A percentile compares a stretch with the other conserved stretches of the same genome.
These are phyloP conservation scores for Didymella sp. DNA, from an alignment of 2,329 filamentous ascomycete species.

Conservation along the genomic window DNA sequence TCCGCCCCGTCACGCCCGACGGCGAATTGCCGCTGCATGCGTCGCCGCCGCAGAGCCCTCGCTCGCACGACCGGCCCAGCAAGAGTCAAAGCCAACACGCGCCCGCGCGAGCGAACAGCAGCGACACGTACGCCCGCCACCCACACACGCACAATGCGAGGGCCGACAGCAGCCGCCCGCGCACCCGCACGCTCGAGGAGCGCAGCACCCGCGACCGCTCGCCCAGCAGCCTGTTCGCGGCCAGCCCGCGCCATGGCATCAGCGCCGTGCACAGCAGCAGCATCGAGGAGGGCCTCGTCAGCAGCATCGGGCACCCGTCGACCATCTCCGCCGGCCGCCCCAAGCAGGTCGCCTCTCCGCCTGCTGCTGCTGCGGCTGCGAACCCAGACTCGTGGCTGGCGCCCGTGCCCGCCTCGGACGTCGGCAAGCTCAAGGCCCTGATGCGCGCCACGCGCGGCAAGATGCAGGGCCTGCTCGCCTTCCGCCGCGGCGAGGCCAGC, in stretches of 20 bases:
- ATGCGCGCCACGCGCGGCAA: constrained; percentile 80
- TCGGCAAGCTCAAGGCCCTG: constrained; percentile 73
- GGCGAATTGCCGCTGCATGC: constrained; percentile 18
- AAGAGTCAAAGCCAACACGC: too few relatives aligned
- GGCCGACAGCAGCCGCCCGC: constrained; percentile 59
- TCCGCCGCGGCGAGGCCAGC: constrained; percentile 66
- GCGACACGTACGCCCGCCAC: constrained; percentile 39
- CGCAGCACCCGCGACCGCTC: constrained; percentile 48
- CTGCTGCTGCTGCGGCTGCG: background rate
- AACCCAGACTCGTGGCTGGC: constrained; percentile 46
- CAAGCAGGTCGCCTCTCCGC: constrained; percentile 28
- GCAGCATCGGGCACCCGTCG: constrained; percentile 52
- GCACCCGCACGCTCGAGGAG: constrained; percentile 61
- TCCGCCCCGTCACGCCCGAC: constrained; percentile 73
- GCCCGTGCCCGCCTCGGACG: constrained; percentile 66
- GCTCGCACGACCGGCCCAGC: constrained; percentile 28
- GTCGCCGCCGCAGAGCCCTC: constrained; percentile 44
- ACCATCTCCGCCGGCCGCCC: constrained; percentile 48
- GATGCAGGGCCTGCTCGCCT: constrained; percentile 81
- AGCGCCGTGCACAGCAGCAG: constrained; percentile 64
- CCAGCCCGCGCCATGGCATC: background rate
- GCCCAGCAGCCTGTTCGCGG: background rate
- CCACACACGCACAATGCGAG: too few relatives aligned
- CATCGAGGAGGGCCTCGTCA: constrained; percentile 50
- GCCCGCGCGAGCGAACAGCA: constrained; percentile 42